phyloP scores from a whole-genome alignment of 2,329 filamentous ascomycete genomes.

The Ophiostoma pallidulum region DNA sequence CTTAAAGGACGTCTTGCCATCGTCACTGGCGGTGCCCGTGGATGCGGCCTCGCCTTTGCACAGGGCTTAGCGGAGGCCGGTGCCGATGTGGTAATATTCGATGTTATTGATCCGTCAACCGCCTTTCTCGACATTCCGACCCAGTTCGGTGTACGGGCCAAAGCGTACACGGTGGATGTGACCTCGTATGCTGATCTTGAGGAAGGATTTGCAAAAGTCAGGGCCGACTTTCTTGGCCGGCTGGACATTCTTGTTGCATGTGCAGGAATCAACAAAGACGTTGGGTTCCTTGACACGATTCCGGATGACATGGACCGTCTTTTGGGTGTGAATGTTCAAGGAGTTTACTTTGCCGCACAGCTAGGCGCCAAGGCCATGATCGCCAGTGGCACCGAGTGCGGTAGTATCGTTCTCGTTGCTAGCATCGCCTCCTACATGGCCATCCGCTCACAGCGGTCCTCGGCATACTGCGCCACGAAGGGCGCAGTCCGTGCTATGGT shows the following conservation, averaged over 20 bases:
- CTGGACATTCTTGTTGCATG: slow-evolving; percentile 16
- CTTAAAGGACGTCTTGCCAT: slow-evolving; percentile 44
- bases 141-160: slow-evolving; percentile 10
- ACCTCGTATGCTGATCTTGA: background rate
- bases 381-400: slow-evolving; percentile 23
- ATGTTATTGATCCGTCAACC: slow-evolving; percentile 8
- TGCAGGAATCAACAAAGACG: slow-evolving; percentile 16
- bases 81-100: slow-evolving; percentile 24
- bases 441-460: slow-evolving; percentile 51
- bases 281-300: slow-evolving; percentile 14
- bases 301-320: slow-evolving; percentile 12
- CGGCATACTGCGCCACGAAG: slow-evolving; percentile 59
- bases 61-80: slow-evolving; percentile 68
- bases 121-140: slow-evolving; percentile 4
- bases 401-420: slow-evolving; percentile 48
- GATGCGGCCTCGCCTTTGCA: slow-evolving; percentile 63
- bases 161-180: slow-evolving; percentile 14
- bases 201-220: slow-evolving; percentile 4
- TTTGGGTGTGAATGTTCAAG: slow-evolving; percentile 10
- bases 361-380: slow-evolving; percentile 25
- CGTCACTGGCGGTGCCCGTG: slow-evolving; percentile 62
- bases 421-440: slow-evolving; percentile 47
- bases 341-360: slow-evolving; percentile 28
- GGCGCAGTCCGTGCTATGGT: slow-evolving; percentile 54
- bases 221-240: slow-evolving; percentile 11